Base-by-base conservation (phyloP, 345 rosid species). In the Brassica rapa region DNA sequence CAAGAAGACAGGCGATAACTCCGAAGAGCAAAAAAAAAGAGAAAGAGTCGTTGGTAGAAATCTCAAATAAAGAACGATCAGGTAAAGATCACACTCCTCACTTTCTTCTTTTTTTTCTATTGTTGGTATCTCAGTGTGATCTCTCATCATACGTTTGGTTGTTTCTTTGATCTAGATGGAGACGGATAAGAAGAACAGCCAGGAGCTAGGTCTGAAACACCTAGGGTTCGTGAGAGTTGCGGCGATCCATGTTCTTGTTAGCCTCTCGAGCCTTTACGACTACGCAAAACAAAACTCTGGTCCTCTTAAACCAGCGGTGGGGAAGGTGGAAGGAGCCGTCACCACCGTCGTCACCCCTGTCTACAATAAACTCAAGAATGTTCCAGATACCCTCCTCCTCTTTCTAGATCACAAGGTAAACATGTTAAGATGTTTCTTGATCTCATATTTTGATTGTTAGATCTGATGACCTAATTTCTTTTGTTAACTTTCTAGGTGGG, bases 231-330 rank as follows among this genome's bases (percentile, higher is more conserved):
- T 85, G 60, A 85, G 90, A 82, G 24, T 87, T 23, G 87, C 93
- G 0, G 87, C 97, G 84, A 85, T 92, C 62, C 83, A 83, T 2
- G 21, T 82, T 12, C 75, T 94, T 46, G 80, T 86, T 6, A 71
- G 78, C 74, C 84, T 89, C 11, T 87, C 89, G 15, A 83, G 24
- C 39, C 84, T 94, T 53, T 94, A 92, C 82, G 83, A 83, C 4
- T 86, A 83, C 83, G 95, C 93, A 1, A 94, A 92, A 77, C 83
- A 80, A 66, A 92, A 87, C 86, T 89, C 93, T 3, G 98, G 97
- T 15, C 90, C 95, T 8, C 79, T 94, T 56, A 85, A 88, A 73
- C 82, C 97, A 24, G 73, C 97, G 1, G 90, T 92, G 6, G 87
- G 81, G 0, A 87, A 86, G 8, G 95, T 91, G 0, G 98, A 92